Evolutionary conservation across 257 asterid genomes (phyloP).

Genomic region (Petrea volubilis): DNA sequence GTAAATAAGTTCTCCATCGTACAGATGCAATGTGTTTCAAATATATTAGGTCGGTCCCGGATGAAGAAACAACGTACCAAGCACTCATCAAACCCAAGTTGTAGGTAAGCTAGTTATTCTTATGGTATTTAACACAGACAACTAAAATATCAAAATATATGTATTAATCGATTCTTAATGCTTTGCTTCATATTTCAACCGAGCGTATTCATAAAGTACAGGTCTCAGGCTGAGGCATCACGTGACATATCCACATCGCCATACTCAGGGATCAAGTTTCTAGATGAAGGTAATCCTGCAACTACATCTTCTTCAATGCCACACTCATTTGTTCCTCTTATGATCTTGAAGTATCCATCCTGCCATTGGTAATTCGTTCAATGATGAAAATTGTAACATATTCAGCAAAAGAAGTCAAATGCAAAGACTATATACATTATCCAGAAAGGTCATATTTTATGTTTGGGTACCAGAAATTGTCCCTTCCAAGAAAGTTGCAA

Average conservation of each 20-base stretch:
- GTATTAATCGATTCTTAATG: background rate
- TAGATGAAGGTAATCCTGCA: constrained; percentile 81
- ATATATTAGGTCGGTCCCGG: too few relatives aligned
- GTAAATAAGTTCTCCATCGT: too few relatives aligned
- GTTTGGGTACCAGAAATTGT: too few relatives aligned
- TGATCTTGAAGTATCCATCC: constrained; percentile 93
- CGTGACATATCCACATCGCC: constrained; percentile 29
- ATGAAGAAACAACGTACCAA: too few relatives aligned
- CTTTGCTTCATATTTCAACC: constrained; percentile 9
- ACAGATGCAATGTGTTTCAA: too few relatives aligned
- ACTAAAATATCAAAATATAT: background rate
- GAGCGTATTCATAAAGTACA: background rate
- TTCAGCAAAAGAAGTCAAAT: constrained; percentile 1
- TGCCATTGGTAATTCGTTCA: constrained; percentile 32
- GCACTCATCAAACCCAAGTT: too few relatives aligned
- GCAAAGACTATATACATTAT: too few relatives aligned
- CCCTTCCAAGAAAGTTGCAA: too few relatives aligned
- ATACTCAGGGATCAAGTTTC: constrained; percentile 42
- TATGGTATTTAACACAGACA: constrained; percentile 7
- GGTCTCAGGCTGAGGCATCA: constrained; percentile 50
- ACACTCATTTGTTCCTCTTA: constrained; percentile 90
- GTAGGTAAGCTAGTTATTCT: background rate
- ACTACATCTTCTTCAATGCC: constrained; percentile 82
- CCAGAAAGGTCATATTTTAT: too few relatives aligned
- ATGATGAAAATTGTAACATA: background rate